Evolutionary conservation across 768 basidiomycete species (phyloP).

Genomic region (Boletus patriciae): DNA sequence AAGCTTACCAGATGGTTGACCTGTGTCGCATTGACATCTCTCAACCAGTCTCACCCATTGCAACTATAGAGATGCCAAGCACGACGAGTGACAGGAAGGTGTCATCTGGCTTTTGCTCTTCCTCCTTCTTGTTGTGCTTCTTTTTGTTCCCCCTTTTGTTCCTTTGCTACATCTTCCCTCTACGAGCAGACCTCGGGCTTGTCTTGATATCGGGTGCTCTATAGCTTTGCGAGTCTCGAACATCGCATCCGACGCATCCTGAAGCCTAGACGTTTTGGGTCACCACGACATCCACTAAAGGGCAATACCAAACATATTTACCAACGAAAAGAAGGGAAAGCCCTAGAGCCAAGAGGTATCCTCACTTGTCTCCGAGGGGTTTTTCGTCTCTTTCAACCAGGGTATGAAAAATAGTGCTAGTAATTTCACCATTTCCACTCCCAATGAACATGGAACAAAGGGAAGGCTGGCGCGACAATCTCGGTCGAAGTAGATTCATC

Average conservation of each 20-base stretch:
- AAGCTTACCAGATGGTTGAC: constrained; percentile 90
- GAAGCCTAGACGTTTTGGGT: constrained; percentile 59
- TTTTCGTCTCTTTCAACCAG: constrained; percentile 81
- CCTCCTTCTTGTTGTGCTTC: constrained; percentile 59
- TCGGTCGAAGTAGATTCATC: constrained; percentile 89
- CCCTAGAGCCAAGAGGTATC: constrained; percentile 85
- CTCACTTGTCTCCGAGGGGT: constrained; percentile 90
- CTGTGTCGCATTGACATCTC: constrained; percentile 97
- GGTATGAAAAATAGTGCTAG: constrained; percentile 84
- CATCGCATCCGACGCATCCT: constrained; percentile 92
- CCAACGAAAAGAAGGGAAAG: constrained; percentile 90
- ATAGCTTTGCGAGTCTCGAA: constrained; percentile 92
- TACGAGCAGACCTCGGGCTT: constrained; percentile 90
- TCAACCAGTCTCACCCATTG: constrained; percentile 97
- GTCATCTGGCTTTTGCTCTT: constrained; percentile 57
- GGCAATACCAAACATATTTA: constrained; percentile 34
- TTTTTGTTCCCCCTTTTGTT: constrained; percentile 57
- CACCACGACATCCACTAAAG: neutral
- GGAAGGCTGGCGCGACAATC: constrained; percentile 76
- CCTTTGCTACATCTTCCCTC: constrained; percentile 35
- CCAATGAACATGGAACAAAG: constrained; percentile 96
- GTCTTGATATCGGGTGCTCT: constrained; percentile 87
- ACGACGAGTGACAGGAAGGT: constrained; percentile 92
- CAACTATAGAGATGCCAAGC: constrained; percentile 88
- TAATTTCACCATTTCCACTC: constrained; percentile 91